Conservation (phyloP, 305 asterid species). For the Fraxinus sp. region DNA sequence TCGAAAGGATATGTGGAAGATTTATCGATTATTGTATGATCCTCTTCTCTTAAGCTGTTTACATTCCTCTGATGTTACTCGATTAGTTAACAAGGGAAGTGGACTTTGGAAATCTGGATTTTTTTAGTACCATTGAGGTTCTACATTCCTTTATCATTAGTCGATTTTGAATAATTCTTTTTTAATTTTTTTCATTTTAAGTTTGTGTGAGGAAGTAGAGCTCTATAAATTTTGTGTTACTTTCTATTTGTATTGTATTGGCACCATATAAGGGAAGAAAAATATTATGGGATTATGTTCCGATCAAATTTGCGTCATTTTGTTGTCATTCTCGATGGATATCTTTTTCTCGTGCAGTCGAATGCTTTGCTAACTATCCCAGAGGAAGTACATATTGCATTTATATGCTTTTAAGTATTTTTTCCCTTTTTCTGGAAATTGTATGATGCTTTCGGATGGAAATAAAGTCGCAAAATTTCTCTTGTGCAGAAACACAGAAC, state of each 20-base stretch:
- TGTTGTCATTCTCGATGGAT: not conserved
- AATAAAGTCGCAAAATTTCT: constrained; percentile 6
- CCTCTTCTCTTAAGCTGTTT: constrained; percentile 1
- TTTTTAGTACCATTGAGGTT: not conserved
- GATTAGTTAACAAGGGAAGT: not conserved
- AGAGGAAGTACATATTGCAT: not conserved
- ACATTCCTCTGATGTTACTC: not conserved
- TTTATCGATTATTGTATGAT: constrained; percentile 72
- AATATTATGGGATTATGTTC: not conserved
- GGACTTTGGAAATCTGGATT: not conserved
- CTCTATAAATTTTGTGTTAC: not conserved
- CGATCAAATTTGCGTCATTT: not conserved
- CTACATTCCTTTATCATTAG: not conserved
- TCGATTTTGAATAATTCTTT: not conserved
- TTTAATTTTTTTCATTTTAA: not conserved
- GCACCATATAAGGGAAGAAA: not conserved
- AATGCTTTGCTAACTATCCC: not conserved
- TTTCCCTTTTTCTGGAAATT: not conserved
- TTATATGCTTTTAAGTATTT: not conserved
- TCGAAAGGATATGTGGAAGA: constrained; percentile 59
- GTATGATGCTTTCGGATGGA: not conserved
- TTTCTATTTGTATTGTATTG: not conserved
- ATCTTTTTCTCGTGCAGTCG: not conserved
- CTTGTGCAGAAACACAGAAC: constrained; percentile 65
- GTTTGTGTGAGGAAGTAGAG: not conserved